Conservation (phyloP, 352 stramenopile genomes). For the Globisporangium splendens region DNA sequence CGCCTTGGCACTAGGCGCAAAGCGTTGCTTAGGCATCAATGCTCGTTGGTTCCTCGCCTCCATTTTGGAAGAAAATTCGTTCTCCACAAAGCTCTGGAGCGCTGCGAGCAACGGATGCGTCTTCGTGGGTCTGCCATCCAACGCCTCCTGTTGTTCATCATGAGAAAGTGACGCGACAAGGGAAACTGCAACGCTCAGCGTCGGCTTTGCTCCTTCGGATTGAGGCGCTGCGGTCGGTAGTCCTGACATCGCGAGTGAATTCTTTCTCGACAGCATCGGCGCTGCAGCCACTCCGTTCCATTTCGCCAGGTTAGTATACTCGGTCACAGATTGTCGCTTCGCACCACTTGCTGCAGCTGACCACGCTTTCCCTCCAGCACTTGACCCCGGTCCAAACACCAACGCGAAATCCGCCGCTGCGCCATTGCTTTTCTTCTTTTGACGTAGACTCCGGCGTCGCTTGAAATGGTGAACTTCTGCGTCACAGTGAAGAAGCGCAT, state of each 20-base stretch:
- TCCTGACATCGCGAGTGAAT: conserved; percentile 4
- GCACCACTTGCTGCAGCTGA: not conserved
- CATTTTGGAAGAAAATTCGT: conserved; percentile 32
- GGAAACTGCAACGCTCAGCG: conserved; percentile 60
- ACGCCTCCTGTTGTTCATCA: conserved; percentile 61
- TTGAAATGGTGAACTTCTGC: conserved; percentile 56
- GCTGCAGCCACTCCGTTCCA: not conserved
- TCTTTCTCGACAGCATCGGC: not conserved
- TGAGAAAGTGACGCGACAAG: conserved; percentile 70
- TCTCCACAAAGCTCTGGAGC: conserved; percentile 59
- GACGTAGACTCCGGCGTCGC: conserved; percentile 28
- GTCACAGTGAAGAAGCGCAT: conserved; percentile 34
- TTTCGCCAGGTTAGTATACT: conserved; percentile 5
- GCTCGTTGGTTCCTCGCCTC: conserved; percentile 17
- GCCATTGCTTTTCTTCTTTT: conserved; percentile 1
- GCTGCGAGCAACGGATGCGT: conserved; percentile 60
- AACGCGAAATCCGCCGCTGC: conserved; percentile 19
- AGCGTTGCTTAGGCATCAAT: conserved; percentile 23
- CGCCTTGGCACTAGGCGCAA: conserved; percentile 32
- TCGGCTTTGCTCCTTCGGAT: conserved; percentile 29
- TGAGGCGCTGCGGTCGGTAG: not conserved
- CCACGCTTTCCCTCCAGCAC: not conserved
- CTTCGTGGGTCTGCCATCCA: conserved; percentile 60
- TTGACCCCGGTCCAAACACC: conserved; percentile 23
- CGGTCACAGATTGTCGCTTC: conserved; percentile 4